These are phyloP conservation scores for Phialophora verrucosa DNA, from an alignment of 2,329 filamentous ascomycete genomes.

Conservation along the genomic window DNA sequence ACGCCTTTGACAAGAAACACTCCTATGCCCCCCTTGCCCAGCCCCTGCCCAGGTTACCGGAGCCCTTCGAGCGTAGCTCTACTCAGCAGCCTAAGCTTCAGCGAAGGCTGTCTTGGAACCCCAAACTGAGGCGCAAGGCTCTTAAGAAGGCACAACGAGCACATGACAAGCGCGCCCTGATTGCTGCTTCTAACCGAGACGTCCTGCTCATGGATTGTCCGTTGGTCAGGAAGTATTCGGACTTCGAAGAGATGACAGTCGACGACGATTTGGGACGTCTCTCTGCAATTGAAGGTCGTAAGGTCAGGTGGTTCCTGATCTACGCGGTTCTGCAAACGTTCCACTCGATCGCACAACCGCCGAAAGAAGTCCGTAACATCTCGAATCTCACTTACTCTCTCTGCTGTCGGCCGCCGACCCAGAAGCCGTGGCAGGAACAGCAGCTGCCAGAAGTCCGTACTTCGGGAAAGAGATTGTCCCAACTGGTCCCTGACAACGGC, in stretches of 20 bases:
- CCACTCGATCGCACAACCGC: constrained; percentile 65
- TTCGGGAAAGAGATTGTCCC: constrained; percentile 3
- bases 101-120: constrained; percentile 37
- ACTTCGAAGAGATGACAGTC: constrained; percentile 69
- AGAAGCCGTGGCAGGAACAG: constrained; percentile 33
- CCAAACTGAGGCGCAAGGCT: constrained; percentile 34
- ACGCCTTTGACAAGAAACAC: constrained; percentile 68
- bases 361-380: constrained; percentile 65
- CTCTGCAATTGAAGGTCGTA: constrained; percentile 70
- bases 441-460: constrained; percentile 12
- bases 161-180: constrained; percentile 34
- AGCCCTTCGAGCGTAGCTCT: constrained; percentile 15
- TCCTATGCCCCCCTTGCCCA: constrained; percentile 66
- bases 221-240: constrained; percentile 71
- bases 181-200: constrained; percentile 37
- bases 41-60: constrained; percentile 70
- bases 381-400: constrained; percentile 65
- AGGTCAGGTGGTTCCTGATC: constrained; percentile 77
- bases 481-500: constrained; percentile 30
- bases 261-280: constrained; percentile 64
- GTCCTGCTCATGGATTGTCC: constrained; percentile 46
- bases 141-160: constrained; percentile 33
- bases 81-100: constrained; percentile 19
- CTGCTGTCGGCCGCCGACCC: constrained; percentile 51
- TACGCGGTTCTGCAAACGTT: constrained; percentile 77